Evolutionary conservation across 441 rosid genomes (phyloP).

Genomic region (Populus trichocarpa): DNA sequence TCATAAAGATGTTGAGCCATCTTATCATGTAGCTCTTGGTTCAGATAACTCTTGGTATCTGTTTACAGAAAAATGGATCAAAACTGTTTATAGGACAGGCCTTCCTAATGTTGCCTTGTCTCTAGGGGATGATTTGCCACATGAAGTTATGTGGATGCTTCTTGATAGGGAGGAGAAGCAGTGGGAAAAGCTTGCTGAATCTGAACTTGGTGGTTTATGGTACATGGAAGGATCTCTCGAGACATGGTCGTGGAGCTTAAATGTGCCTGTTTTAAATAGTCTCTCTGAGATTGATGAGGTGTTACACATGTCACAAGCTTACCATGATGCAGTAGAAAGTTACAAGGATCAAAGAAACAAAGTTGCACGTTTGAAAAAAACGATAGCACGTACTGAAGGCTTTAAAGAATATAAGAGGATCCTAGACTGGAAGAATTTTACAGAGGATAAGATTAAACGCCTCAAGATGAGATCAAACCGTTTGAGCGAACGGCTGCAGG

Average conservation of each 20-base stretch:
- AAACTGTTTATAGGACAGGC: constrained; percentile 68
- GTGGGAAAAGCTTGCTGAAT: constrained; percentile 76
- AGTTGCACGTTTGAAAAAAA: constrained; percentile 83
- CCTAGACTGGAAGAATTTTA: constrained; percentile 54
- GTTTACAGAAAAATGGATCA: constrained; percentile 86
- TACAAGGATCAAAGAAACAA: constrained; percentile 70
- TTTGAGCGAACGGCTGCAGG: constrained; percentile 60
- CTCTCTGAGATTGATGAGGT: constrained; percentile 69
- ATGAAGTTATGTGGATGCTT: constrained; percentile 60
- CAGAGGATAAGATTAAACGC: constrained; percentile 71
- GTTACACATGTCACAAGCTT: constrained; percentile 53
- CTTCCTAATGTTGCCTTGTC: constrained; percentile 71
- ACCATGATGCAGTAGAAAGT: constrained; percentile 49
- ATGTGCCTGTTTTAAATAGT: constrained; percentile 87
- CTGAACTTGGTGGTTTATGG: constrained; percentile 81
- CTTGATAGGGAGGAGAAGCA: constrained; percentile 59
- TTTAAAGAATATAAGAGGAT: constrained; percentile 81
- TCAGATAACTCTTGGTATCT: constrained; percentile 95
- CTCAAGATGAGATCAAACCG: constrained; percentile 70
- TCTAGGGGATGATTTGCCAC: constrained; percentile 73
- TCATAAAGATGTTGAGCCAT: constrained; percentile 42
- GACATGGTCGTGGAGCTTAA: constrained; percentile 97
- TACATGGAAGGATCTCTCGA: constrained; percentile 82
- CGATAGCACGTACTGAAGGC: constrained; percentile 77
- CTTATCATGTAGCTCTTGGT: constrained; percentile 79